These are phyloP conservation scores for Taxillus chinensis DNA, from an alignment of 164 flowering plant species.

Conservation along the genomic window DNA sequence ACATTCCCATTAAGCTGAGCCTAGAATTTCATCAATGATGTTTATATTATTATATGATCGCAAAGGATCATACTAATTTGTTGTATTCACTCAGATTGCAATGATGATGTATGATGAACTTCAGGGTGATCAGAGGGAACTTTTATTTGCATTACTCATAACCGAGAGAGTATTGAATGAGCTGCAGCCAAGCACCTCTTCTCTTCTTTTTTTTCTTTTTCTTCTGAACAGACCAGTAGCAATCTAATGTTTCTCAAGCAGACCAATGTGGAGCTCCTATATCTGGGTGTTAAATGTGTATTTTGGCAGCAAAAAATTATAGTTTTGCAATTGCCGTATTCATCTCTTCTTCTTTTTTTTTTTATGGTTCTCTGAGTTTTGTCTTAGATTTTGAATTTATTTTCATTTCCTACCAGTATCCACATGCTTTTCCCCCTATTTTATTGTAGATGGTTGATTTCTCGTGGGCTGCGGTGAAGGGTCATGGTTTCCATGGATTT, in stretches of 20 bases:
- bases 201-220: background rate
- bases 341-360: background rate
- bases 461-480: slow-evolving; percentile 28
- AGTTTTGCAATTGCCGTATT: background rate
- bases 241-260: background rate
- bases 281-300: background rate
- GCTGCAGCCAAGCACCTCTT: slow-evolving; percentile 4
- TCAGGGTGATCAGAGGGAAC: slow-evolving; percentile 26
- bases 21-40: background rate
- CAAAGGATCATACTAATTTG: slow-evolving; percentile 23
- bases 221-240: background rate
- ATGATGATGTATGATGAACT: slow-evolving; percentile 57
- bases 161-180: slow-evolving; percentile 5
- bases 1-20: background rate
- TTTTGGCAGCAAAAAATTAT: background rate
- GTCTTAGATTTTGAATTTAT: background rate
- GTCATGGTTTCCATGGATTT: slow-evolving; percentile 24
- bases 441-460: slow-evolving; percentile 68
- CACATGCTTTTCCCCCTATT: slow-evolving; percentile 13
- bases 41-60: background rate
- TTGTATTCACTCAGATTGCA: slow-evolving; percentile 51
- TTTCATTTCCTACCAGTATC: background rate
- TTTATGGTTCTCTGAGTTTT: background rate
- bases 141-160: slow-evolving; percentile 22
- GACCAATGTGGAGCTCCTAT: background rate